A percentile compares a stretch with the other conserved stretches of the same genome.
Conservation (phyloP, 2,329 filamentous ascomycete genomes). For the Beauveria pseudobassiana region DNA sequence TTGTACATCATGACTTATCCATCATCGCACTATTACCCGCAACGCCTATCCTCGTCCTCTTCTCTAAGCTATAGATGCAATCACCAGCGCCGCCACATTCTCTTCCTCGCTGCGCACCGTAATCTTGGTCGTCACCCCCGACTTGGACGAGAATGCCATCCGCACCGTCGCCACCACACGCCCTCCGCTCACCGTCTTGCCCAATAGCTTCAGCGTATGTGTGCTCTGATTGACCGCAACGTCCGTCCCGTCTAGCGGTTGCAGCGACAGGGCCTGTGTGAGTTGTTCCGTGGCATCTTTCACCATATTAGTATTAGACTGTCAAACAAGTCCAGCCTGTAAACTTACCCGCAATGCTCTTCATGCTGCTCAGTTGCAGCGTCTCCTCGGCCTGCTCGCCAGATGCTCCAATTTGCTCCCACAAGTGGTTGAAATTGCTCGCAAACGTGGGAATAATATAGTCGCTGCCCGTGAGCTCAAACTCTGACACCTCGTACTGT, state of each 20-base stretch:
- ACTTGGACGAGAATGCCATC: slow-evolving; percentile 91
- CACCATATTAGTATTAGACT: slow-evolving; percentile 17
- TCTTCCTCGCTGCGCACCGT: slow-evolving; percentile 88
- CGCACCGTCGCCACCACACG: slow-evolving; percentile 79
- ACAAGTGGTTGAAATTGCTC: slow-evolving; percentile 90
- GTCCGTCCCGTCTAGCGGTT: slow-evolving; percentile 90
- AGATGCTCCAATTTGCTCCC: slow-evolving; percentile 85
- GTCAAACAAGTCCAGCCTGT: not conserved
- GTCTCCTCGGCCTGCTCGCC: slow-evolving; percentile 91
- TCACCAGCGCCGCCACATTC: slow-evolving; percentile 74
- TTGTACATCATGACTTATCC: slow-evolving; percentile 15
- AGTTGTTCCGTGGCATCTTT: slow-evolving; percentile 88
- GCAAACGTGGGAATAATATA: slow-evolving; percentile 92
- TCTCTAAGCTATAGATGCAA: slow-evolving; percentile 72
- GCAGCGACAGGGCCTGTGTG: slow-evolving; percentile 76
- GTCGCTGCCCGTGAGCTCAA: slow-evolving; percentile 85
- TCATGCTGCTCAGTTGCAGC: slow-evolving; percentile 75
- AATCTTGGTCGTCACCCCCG: slow-evolving; percentile 93
- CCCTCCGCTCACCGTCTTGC: slow-evolving; percentile 88
- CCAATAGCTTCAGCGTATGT: slow-evolving; percentile 90
- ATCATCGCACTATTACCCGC: slow-evolving; percentile 28
- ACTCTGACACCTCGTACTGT: slow-evolving; percentile 93
- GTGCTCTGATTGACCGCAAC: slow-evolving; percentile 82
- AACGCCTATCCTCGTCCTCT: slow-evolving; percentile 24
- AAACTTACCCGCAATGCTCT: slow-evolving; percentile 80